Percentiles rank a stretch among this genome's conserved stretches.
These are phyloP conservation scores for Discostella stelligeroides DNA, from an alignment of 108 stramenopile species.

Conservation along the genomic window DNA sequence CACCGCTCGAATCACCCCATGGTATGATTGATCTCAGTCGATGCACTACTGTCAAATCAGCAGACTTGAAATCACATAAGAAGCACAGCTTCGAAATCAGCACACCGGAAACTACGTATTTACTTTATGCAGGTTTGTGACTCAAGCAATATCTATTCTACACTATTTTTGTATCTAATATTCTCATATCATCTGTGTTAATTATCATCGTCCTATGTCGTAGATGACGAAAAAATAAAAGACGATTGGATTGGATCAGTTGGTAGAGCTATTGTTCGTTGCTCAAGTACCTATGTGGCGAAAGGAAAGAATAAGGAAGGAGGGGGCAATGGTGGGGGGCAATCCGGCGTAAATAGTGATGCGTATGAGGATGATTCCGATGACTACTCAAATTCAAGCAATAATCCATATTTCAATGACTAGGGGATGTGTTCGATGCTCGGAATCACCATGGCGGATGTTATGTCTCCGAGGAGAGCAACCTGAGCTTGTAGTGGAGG, in stretches of 20 bases:
- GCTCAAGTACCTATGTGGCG: slow-evolving; percentile 74
- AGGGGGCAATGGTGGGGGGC: slow-evolving; percentile 20
- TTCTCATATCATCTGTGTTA: slow-evolving; percentile 66
- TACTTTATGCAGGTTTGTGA: slow-evolving; percentile 84
- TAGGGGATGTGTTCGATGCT: slow-evolving; percentile 24
- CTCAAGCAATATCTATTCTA: background rate
- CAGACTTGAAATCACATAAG: slow-evolving; percentile 94
- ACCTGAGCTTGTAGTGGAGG: too few species aligned
- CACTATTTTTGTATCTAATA: background rate
- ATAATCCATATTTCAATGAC: slow-evolving; percentile 88
- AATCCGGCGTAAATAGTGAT: slow-evolving; percentile 33
- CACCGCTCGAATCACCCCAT: slow-evolving; percentile 73
- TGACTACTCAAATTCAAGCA: slow-evolving; percentile 74
- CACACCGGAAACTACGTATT: slow-evolving; percentile 93
- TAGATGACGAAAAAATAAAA: slow-evolving; percentile 98
- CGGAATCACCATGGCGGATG: too few species aligned
- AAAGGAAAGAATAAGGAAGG: slow-evolving; percentile 28
- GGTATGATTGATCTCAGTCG: slow-evolving; percentile 94
- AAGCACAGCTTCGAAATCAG: slow-evolving; percentile 97
- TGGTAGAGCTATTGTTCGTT: slow-evolving; percentile 97
- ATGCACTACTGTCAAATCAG: slow-evolving; percentile 99
- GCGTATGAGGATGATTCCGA: slow-evolving; percentile 75
- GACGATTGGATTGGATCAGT: slow-evolving; percentile 99
- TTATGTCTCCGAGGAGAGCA: too few species aligned
- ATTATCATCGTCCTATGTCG: slow-evolving; percentile 44